phyloP scores from a whole-genome alignment of 2,329 filamentous ascomycete species.

The Colletotrichum liriopes region DNA sequence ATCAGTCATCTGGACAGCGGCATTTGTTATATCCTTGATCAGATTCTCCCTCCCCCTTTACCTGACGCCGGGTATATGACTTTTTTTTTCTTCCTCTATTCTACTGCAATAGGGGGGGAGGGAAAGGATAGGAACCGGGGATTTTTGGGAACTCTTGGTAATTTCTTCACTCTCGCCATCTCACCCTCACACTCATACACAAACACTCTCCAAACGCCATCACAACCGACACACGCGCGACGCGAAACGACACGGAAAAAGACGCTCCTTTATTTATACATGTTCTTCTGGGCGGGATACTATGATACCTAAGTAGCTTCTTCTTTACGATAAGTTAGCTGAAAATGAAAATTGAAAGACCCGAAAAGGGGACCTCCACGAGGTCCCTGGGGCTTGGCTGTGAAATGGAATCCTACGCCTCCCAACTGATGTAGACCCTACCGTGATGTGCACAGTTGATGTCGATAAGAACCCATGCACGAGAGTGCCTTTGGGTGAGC shows the following conservation, averaged over 20 bases:
- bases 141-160: constrained; percentile 28
- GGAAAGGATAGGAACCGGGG: constrained; percentile 41
- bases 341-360: constrained; percentile 26
- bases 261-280: constrained; percentile 8
- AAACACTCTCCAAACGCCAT: neutral
- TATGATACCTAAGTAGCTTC: constrained; percentile 38
- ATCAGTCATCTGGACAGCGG: constrained; percentile 40
- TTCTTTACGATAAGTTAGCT: neutral
- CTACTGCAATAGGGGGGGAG: constrained; percentile 40
- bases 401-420: neutral
- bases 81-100: constrained; percentile 45
- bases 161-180: neutral
- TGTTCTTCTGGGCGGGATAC: constrained; percentile 17
- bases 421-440: neutral
- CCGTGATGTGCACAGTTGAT: neutral
- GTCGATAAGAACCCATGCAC: no score
- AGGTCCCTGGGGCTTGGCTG: constrained; percentile 3
- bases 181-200: neutral
- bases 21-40: constrained; percentile 44
- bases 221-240: constrained; percentile 15
- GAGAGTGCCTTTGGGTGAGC: neutral
- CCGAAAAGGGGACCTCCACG: neutral
- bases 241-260: neutral
- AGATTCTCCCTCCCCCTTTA: constrained; percentile 43
- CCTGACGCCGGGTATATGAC: constrained; percentile 46